These are phyloP conservation scores for Euphorbia pulcherrima DNA, from an alignment of 345 rosid species.

Conservation along the genomic window DNA sequence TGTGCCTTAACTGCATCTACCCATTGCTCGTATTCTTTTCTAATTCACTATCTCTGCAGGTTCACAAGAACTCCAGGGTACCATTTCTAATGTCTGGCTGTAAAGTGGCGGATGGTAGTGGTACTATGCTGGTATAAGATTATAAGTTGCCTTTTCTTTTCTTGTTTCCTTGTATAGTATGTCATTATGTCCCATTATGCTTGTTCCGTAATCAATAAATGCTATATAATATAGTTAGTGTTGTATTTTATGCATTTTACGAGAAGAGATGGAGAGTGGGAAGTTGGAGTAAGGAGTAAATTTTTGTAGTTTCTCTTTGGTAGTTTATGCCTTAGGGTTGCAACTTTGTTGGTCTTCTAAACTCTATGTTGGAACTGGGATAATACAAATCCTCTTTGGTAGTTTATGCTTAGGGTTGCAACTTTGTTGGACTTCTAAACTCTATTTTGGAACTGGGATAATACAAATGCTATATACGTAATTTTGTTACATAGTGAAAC, in stretches of 20 bases:
- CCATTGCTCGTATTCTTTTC: too few relatives aligned
- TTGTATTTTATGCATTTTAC: neutral
- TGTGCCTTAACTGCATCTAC: neutral
- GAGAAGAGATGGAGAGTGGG: neutral
- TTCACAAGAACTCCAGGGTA: constrained; percentile 65
- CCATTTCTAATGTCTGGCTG: constrained; percentile 98
- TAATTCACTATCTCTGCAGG: constrained; percentile 38
- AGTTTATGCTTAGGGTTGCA: too few relatives aligned
- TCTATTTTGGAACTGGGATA: too few relatives aligned
- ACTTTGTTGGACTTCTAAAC: too few relatives aligned
- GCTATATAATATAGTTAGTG: neutral
- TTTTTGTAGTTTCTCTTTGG: neutral
- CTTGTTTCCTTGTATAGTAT: neutral
- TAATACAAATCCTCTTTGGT: too few relatives aligned
- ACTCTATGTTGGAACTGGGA: too few relatives aligned
- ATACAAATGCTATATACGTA: too few relatives aligned
- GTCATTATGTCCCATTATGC: neutral
- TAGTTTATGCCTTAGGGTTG: neutral
- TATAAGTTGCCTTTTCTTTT: too few relatives aligned
- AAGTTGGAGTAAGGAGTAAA: neutral
- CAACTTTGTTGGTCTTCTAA: neutral
- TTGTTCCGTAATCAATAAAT: neutral
- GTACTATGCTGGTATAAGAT: constrained; percentile 78
- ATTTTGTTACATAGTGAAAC: too few relatives aligned
- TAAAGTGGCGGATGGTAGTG: constrained; percentile 97